Evolutionary conservation across 1,284 basidiomycete species (phyloP).

Genomic region (Austroboletus niveus): DNA sequence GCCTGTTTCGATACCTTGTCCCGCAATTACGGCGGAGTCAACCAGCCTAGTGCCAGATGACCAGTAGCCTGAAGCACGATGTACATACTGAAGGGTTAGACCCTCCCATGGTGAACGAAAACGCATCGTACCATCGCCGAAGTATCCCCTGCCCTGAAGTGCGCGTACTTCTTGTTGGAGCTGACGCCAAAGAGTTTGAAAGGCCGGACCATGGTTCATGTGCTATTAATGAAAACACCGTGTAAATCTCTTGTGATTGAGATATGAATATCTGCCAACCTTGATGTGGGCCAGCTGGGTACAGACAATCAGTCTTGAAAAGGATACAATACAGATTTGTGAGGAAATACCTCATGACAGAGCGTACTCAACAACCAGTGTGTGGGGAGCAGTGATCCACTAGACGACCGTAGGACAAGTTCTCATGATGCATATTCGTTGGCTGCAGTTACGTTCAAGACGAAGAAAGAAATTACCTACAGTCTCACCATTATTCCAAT

Average conservation of each 20-base stretch:
- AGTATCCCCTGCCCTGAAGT: constrained; percentile 72
- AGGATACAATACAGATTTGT: background rate
- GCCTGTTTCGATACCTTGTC: constrained; percentile 48
- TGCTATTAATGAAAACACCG: constrained; percentile 44
- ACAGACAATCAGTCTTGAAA: constrained; percentile 3
- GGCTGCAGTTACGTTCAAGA: background rate
- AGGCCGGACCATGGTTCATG: constrained; percentile 73
- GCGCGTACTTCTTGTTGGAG: constrained; percentile 61
- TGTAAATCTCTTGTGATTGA: background rate
- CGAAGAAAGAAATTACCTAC: constrained; percentile 46
- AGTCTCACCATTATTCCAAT: constrained; percentile 78
- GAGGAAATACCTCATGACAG: constrained; percentile 70
- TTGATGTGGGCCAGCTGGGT: constrained; percentile 74
- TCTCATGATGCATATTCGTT: constrained; percentile 40
- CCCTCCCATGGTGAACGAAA: background rate
- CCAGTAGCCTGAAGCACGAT: constrained; percentile 60
- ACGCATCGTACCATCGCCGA: constrained; percentile 62
- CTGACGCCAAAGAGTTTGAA: constrained; percentile 69
- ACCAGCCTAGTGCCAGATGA: constrained; percentile 68
- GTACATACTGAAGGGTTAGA: background rate
- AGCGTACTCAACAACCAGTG: constrained; percentile 73
- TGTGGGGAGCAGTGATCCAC: constrained; percentile 58
- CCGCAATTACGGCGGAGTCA: constrained; percentile 55
- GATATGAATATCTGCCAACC: constrained; percentile 36
- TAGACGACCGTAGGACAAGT: constrained; percentile 62